phyloP scores from a whole-genome alignment of 1,284 basidiomycete species.

The Malassezia vespertilionis region DNA sequence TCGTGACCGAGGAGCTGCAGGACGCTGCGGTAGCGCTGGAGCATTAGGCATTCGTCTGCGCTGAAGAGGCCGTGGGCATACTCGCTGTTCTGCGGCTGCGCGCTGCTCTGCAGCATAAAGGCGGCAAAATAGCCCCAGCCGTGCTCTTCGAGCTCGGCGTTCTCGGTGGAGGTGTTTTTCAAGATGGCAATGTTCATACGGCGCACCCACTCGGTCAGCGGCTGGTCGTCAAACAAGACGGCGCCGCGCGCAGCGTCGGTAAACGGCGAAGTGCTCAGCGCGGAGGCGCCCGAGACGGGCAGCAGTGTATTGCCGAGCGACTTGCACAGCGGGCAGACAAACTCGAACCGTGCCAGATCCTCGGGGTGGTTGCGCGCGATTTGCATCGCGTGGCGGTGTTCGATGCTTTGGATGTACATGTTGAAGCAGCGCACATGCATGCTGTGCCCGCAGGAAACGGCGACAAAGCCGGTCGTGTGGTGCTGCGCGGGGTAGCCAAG shows the following conservation, averaged over 20 bases:
- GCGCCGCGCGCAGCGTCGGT: constrained; percentile 16
- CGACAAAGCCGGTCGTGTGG: constrained; percentile 58
- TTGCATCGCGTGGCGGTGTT: constrained; percentile 77
- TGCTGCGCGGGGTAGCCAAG: constrained; percentile 32
- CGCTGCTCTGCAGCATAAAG: constrained; percentile 25
- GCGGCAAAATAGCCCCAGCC: constrained; percentile 43
- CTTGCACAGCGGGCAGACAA: constrained; percentile 96
- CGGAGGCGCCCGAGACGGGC: constrained; percentile 56
- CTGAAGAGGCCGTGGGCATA: background rate
- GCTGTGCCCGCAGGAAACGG: constrained; percentile 86
- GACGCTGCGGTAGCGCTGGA: constrained; percentile 37
- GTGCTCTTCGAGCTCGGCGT: constrained; percentile 26
- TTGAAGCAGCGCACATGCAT: constrained; percentile 96
- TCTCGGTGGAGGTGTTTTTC: constrained; percentile 26
- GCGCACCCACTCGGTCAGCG: constrained; percentile 43
- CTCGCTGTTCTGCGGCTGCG: constrained; percentile 15
- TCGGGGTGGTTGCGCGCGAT: constrained; percentile 90
- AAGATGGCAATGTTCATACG: constrained; percentile 47
- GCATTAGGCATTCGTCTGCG: constrained; percentile 30
- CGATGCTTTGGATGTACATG: constrained; percentile 74
- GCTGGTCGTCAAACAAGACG: constrained; percentile 17
- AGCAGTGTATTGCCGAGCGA: constrained; percentile 87
- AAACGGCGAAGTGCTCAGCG: constrained; percentile 1
- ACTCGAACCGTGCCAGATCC: constrained; percentile 80
- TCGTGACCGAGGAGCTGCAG: constrained; percentile 35